phyloP scores from a whole-genome alignment of 1,284 basidiomycete genomes.

The Ceratobasidium sp. region DNA sequence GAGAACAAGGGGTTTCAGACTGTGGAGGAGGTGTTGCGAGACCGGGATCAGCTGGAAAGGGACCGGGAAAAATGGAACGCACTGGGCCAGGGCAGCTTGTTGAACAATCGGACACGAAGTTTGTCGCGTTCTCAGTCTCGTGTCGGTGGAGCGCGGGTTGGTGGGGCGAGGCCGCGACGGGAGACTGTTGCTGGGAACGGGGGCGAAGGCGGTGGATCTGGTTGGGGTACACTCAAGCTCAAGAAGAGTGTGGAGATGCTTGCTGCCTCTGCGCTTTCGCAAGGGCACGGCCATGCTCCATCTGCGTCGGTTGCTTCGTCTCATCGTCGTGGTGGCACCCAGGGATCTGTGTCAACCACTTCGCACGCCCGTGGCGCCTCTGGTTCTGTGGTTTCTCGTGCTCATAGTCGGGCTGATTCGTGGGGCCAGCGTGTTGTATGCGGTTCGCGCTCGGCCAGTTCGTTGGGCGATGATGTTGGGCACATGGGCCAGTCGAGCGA shows the following conservation, averaged over 20 bases:
- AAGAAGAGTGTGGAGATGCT: conserved; percentile 39
- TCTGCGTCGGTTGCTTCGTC: conserved; percentile 28
- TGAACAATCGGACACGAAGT: conserved; percentile 36
- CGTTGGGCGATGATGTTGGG: conserved; percentile 20
- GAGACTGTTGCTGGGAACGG: conserved; percentile 13
- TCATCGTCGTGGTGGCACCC: conserved; percentile 12
- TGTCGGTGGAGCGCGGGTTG: conserved; percentile 12
- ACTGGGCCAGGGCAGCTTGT: conserved; percentile 31
- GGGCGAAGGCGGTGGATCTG: not conserved
- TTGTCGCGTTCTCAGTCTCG: conserved; percentile 29
- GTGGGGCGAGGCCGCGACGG: conserved; percentile 10
- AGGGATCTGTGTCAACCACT: conserved; percentile 13
- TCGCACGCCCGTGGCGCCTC: conserved; percentile 38
- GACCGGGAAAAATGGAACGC: conserved; percentile 39
- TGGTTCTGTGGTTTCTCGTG: conserved; percentile 8
- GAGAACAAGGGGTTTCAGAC: conserved; percentile 27
- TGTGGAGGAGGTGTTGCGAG: conserved; percentile 34
- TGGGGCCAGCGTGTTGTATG: conserved; percentile 40
- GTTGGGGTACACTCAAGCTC: conserved; percentile 44
- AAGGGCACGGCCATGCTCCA: conserved; percentile 23
- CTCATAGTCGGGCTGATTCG: conserved; percentile 23
- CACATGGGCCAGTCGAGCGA: conserved; percentile 26
- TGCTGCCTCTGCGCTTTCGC: conserved; percentile 21
- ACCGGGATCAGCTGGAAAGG: conserved; percentile 31
- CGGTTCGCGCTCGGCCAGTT: conserved; percentile 35